Evolutionary conservation across 2,329 filamentous ascomycete genomes (phyloP), one percentile per base, ranked within the genome.

Genomic region (Neoarthrinium moseri): DNA sequence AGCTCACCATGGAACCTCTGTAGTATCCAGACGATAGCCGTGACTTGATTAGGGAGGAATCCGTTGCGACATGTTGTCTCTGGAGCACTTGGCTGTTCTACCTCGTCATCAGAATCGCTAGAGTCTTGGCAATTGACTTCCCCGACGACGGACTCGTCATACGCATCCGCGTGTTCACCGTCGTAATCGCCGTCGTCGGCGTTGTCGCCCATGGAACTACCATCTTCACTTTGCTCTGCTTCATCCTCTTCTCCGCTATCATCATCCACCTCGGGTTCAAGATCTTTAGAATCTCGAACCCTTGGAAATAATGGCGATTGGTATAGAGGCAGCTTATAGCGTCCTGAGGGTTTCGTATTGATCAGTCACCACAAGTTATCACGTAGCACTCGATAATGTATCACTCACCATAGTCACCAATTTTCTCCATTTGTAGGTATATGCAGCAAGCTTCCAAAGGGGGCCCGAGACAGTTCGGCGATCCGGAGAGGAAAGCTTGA

Each of bases 21-120:
- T 4, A 62, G 43, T 10, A 62, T 51, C 58, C 58, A 63, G 6
- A 60, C 58, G n/a, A 63, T 55, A 4, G 49, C 57, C 2, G 59
- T 63, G 4, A 60, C 38, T 39, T 62, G 59, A 26, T 57, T 58
- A 20, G 57, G 54, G 2, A 62, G 43, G 4, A 62, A 47, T 7
- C 53, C 59, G 20, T 47, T 55, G n/a, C 20, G n/a, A n/a, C n/a
- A 22, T 6, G 18, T 13, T 17, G 12, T 37, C n/a, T 43, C 29
- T 11, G 27, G 10, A 22, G 26, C n/a, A 5, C 12, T 5, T 22
- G 27, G 10, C 29, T 32, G 26, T 8, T n/a, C 26, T 8, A 8
- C 26, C 26, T 8, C 7, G 52, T 50, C 0, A 50, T 8, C 26
- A n/a, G n/a, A n/a, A n/a, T n/a, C n/a, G n/a, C n/a, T n/a, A n/a